Evolutionary conservation across 164 flowering plant species (phyloP), one percentile per base, ranked within the genome.

Genomic region (Kalanchoe fedtschenkoi): DNA sequence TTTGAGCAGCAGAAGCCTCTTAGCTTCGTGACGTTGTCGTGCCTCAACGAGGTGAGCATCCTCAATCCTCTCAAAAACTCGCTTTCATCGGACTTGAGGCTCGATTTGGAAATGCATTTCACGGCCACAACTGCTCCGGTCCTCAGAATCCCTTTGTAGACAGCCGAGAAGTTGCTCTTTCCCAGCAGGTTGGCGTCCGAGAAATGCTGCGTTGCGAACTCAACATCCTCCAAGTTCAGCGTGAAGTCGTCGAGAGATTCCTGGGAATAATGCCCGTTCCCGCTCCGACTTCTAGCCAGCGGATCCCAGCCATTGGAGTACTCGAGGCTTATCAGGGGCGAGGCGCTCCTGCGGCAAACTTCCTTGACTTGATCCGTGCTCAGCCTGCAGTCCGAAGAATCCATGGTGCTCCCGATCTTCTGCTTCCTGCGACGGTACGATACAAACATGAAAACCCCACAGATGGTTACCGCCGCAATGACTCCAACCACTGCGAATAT

Each of bases 261-360:
- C 33, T 82, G 92, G 2, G 83, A 78, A 69, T 74, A 74, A 17
- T 16, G 72, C 5, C 80, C 84, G 63, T 17, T 73, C 5, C 76
- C 75, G 26, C 46, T 76, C 15, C 68, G 69, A 17, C 84, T 77
- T 66, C 75, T 79, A 14, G 81, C 87, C 68, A 91, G 34, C 0
- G 95, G 96, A 62, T 93, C 99, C 97, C 97, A 95, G 0, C 99
- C 96, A 61, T 70, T 84, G 3, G 97, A 78, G 61, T 88, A 95
- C 76, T 91, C 99, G 3, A 91, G 78, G 66, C 76, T 85, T 26
- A 87, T 79, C 33, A 89, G 85, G 2, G 97, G 91, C 34, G 99
- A 90, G 7, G 78, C 84, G 66, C 82, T 82, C 70, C 73, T 90
- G 62, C 83, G 67, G 68, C 58, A 69, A 58, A 77, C 79, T 47